Evolutionary conservation across 768 basidiomycete genomes (phyloP), one percentile per base, ranked within the genome.

Genomic region (Tephrocybe sp.): DNA sequence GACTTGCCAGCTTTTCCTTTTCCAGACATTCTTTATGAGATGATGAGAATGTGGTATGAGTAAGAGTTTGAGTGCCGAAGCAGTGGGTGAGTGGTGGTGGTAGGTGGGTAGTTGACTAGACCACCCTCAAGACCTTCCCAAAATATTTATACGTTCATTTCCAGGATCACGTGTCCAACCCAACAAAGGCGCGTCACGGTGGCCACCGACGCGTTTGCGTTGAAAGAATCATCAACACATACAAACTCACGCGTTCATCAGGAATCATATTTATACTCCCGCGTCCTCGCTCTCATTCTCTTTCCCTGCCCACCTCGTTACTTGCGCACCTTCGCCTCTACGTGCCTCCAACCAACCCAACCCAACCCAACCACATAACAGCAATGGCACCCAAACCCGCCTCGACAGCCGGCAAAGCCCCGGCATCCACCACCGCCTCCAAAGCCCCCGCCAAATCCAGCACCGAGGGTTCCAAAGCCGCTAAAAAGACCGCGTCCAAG

Each of bases 301-400:
- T 46, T 56, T 68, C 75, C 58, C 65, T 72, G 57, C 71, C 73
- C 58, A 67, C 62, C n/a, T n/a, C n/a, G n/a, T n/a, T n/a, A n/a
- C n/a, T n/a, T n/a, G n/a, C n/a, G n/a, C n/a, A n/a, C n/a, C n/a
- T n/a, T n/a, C n/a, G n/a, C n/a, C 59, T 41, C 22, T 26, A 41
- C 41, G 46, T 16, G 32, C 54, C 51, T 33, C 35, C 60, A 54
- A 16, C 44, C n/a, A 49, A 36, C 30, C 45, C 45, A 58, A 46
- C 47, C 41, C 35, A 38, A 16, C 39, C 17, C n/a, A 16, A 14
- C 46, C 8, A 38, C 49, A 51, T 58, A 26, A 26, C 57, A 39
- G 62, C 68, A 75, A 92, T 92, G 89, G 85, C 80, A 31, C 85
- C 86, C 60, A 89, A 86, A 79, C 84, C 85, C 64, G 80, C 86